Evolutionary conservation across 345 rosid species (phyloP).

Genomic region (Trapa incisa): DNA sequence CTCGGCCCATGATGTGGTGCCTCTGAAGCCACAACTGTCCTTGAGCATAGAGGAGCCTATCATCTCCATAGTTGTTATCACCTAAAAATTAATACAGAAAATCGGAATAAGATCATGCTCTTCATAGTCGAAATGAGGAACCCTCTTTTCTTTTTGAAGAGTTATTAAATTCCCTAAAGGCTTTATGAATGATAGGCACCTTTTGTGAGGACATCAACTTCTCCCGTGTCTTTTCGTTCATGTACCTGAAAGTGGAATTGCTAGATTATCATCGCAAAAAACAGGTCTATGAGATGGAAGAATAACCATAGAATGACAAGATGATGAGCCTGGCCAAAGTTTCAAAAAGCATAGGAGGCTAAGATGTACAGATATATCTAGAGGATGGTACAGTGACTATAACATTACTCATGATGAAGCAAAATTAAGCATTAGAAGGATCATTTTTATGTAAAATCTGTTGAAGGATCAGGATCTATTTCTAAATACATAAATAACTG

Average conservation of each 20-base stretch:
- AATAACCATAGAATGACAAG: not conserved
- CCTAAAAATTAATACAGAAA: slow-evolving; percentile 19
- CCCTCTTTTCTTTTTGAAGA: not conserved
- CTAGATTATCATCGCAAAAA: not conserved
- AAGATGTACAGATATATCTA: too few species aligned
- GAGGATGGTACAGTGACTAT: too few species aligned
- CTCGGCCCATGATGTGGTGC: slow-evolving; percentile 85
- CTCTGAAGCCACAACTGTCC: slow-evolving; percentile 83
- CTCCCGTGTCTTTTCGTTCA: slow-evolving; percentile 64
- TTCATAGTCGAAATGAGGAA: not conserved
- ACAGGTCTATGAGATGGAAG: not conserved
- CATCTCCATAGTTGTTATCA: slow-evolving; percentile 74
- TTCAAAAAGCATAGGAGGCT: too few species aligned
- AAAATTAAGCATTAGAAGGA: not conserved
- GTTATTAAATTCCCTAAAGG: not conserved
- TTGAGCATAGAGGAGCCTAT: slow-evolving; percentile 70
- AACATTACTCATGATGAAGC: not conserved
- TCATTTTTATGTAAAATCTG: not conserved
- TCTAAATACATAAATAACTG: not conserved
- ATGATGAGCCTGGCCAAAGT: not conserved
- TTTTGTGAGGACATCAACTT: slow-evolving; percentile 93
- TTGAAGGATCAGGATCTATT: not conserved
- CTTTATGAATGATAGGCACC: slow-evolving; percentile 29
- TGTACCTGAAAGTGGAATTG: slow-evolving; percentile 47
- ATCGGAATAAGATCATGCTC: not conserved